These are phyloP conservation scores for Carallia pectinifolia DNA, from an alignment of 345 rosid genomes.

Conservation along the genomic window DNA sequence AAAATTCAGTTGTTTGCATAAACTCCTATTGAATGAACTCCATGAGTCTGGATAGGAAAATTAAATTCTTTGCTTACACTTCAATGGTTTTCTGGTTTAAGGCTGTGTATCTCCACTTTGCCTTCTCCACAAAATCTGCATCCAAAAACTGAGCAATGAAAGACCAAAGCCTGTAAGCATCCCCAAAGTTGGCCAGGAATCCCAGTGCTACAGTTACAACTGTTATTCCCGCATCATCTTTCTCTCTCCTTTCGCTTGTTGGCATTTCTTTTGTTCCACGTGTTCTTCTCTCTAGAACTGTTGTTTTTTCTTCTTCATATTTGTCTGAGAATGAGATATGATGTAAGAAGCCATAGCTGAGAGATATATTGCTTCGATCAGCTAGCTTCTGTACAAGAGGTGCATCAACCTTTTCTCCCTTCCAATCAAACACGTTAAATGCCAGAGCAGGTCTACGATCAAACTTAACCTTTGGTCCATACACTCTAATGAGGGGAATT, in stretches of 20 bases:
- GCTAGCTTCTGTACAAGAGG: slow-evolving; percentile 87
- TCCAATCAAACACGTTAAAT: slow-evolving; percentile 79
- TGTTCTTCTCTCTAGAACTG: slow-evolving; percentile 44
- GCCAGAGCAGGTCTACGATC: slow-evolving; percentile 89
- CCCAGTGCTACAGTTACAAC: slow-evolving; percentile 79
- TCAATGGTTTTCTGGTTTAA: slow-evolving; percentile 62
- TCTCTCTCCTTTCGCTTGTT: slow-evolving; percentile 35
- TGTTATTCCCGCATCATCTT: slow-evolving; percentile 44
- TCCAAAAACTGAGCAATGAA: slow-evolving; percentile 85
- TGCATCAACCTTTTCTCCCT: slow-evolving; percentile 75
- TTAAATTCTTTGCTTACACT: slow-evolving; percentile 33
- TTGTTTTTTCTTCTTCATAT: slow-evolving; percentile 50
- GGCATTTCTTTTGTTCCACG: slow-evolving; percentile 22
- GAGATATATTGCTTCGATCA: slow-evolving; percentile 64
- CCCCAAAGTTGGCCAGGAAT: slow-evolving; percentile 78
- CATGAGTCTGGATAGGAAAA: slow-evolving; percentile 2
- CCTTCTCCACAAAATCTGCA: slow-evolving; percentile 88
- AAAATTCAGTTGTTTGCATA: background rate
- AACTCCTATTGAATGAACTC: background rate
- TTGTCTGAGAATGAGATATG: slow-evolving; percentile 62
- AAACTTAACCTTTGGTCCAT: slow-evolving; percentile 79
- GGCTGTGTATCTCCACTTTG: slow-evolving; percentile 68
- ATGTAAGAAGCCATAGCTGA: slow-evolving; percentile 64
- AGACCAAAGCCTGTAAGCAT: slow-evolving; percentile 73
- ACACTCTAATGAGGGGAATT: slow-evolving; percentile 57